phyloP scores from a whole-genome alignment of 345 rosid species.

The Ceriops decandra region DNA sequence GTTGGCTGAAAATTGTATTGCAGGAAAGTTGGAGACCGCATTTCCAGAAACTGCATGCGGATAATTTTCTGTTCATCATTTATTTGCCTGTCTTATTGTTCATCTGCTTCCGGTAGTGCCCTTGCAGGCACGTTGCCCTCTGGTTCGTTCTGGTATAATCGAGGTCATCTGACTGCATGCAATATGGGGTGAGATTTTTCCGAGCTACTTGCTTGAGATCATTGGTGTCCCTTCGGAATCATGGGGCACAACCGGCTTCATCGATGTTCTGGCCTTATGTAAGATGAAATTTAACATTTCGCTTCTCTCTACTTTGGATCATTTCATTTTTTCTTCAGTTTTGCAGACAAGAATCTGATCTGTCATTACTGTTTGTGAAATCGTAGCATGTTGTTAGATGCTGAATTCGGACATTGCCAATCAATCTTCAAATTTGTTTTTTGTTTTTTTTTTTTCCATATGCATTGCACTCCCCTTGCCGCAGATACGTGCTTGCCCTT shows the following conservation, averaged over 20 bases:
- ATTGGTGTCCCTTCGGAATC: no score
- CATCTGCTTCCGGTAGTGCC: background rate
- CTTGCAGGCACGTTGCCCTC: background rate
- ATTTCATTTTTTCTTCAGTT: slow-evolving; percentile 6
- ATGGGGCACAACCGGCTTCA: no score
- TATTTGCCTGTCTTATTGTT: background rate
- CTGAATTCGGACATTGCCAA: background rate
- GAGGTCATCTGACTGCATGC: background rate
- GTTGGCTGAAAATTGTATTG: background rate
- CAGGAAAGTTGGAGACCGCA: slow-evolving; percentile 4
- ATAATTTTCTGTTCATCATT: background rate
- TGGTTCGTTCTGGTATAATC: background rate
- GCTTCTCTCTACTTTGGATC: no score
- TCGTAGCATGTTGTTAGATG: background rate
- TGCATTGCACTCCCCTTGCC: background rate
- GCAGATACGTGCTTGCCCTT: background rate
- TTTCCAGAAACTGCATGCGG: slow-evolving; percentile 1
- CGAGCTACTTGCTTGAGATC: no score
- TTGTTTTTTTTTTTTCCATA: background rate
- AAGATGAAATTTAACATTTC: no score
- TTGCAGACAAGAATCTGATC: background rate
- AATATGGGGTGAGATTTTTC: no score
- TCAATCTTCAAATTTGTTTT: background rate
- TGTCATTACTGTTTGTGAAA: background rate
- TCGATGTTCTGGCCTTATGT: no score